Base-by-base conservation (phyloP, 805 yeast genomes). In the Nakazawaea sp. region DNA sequence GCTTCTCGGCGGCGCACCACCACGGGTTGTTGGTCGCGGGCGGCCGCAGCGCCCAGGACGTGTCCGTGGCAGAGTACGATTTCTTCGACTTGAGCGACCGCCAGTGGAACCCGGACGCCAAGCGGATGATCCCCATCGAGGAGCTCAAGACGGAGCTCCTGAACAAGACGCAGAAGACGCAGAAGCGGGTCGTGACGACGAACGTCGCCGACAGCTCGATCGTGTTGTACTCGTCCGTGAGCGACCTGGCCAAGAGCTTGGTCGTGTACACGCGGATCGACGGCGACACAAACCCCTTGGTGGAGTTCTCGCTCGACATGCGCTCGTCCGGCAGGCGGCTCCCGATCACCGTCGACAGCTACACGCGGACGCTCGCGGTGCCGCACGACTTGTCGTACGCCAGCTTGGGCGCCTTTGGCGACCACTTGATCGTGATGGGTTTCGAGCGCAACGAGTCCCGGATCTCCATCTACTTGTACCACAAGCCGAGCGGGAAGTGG, bases 321-420 rank as follows among this genome's bases (percentile, higher is more conserved):
- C 44, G 44, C 26, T 18, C 30, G 17, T 38, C 18, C 13, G 39
- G 40, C n/a, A 13, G 9, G 42, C 39, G 23, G 30, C 4, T 50
- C 49, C 32, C 54, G 44, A 12, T 45, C 43, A 30, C 13, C 7
- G 15, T 24, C 9, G 35, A 36, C 23, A 27, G 36, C 41, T 8
- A 44, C 7, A 44, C 36, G 27, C n/a, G 38, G 32, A 17, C 49
- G n/a, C 13, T 32, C 3, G 28, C 21, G 13, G 29, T 38, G 31
- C 81, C 81, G 1, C 61, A 53, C 40, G 64, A 68, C 25, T 56
- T 81, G 35, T 54, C 61, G 17, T 70, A 62, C 45, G 84, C 88
- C 2, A 66, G 75, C 0, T 76, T 81, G 17, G 85, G 77, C 1
- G 51, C 67, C 10, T 81, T 81, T 50, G 89, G 88, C 4, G 76